Evolutionary conservation across 2,329 filamentous ascomycete species (phyloP).

Genomic region (Diaporthe caulivora): DNA sequence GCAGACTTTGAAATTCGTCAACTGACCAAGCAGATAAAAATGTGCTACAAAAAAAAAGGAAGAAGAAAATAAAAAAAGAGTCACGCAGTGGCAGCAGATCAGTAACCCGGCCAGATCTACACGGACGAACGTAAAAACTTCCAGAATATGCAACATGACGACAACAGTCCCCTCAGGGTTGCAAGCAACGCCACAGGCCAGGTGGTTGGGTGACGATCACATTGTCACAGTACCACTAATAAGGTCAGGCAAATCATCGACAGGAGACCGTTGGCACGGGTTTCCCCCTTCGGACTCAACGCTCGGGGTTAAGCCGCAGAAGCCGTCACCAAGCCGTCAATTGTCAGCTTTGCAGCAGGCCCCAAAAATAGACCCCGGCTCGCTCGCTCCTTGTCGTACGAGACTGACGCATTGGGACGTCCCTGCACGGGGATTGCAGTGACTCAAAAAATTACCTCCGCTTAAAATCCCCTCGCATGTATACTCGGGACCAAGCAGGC

Average conservation of each 20-base stretch:
- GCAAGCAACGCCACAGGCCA: constrained; percentile 14
- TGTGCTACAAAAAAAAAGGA: too few relatives aligned
- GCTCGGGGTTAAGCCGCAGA: constrained; percentile 9
- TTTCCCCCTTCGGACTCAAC: constrained; percentile 1
- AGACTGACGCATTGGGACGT: neutral
- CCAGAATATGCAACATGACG: constrained; percentile 35
- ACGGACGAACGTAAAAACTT: neutral
- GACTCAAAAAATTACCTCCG: neutral
- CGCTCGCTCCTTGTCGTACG: neutral
- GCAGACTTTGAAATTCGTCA: too few relatives aligned
- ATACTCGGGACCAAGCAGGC: neutral
- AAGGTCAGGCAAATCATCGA: constrained; percentile 1
- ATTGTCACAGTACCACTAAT: too few relatives aligned
- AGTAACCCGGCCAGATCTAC: neutral
- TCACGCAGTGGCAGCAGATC: neutral
- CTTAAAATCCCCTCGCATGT: neutral
- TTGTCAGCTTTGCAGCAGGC: constrained; percentile 1
- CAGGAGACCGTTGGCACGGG: too few relatives aligned
- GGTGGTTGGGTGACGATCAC: neutral
- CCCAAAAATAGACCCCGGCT: constrained; percentile 23
- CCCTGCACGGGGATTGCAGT: neutral
- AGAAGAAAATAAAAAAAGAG: too few relatives aligned
- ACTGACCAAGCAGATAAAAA: too few relatives aligned
- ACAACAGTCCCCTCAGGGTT: constrained; percentile 22
- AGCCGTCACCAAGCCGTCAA: neutral